Percentiles rank a stretch among this genome's conserved stretches.
phyloP scores from a whole-genome alignment of 1,284 basidiomycete species.

The Apiotrichum brassicae region DNA sequence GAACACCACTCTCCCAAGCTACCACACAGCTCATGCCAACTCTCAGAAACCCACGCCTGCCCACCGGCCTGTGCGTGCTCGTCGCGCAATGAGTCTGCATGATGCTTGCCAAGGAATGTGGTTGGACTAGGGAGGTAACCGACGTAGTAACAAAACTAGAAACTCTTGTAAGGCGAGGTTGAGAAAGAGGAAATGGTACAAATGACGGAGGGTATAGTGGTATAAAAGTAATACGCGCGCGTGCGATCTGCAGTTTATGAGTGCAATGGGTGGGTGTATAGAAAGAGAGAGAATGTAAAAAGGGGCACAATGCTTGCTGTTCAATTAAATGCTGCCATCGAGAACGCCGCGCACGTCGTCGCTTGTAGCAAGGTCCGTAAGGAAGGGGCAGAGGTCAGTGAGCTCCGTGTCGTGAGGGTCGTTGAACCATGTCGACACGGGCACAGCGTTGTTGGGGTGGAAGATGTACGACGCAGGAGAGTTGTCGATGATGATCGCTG shows the following conservation, averaged over 20 bases:
- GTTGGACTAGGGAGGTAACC: slow-evolving; percentile 3
- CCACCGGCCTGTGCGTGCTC: slow-evolving; percentile 68
- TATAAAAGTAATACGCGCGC: slow-evolving; percentile 1
- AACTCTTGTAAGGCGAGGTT: background rate
- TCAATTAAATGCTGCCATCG: slow-evolving; percentile 49
- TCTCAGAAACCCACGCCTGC: too few species aligned
- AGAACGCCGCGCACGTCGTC: slow-evolving; percentile 90
- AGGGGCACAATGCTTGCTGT: background rate
- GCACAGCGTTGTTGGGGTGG: slow-evolving; percentile 95
- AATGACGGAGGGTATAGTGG: slow-evolving; percentile 1
- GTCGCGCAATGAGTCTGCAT: background rate
- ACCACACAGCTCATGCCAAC: too few species aligned
- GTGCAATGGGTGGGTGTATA: background rate
- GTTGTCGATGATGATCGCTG: slow-evolving; percentile 97
- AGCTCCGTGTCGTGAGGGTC: slow-evolving; percentile 95
- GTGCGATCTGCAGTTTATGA: background rate
- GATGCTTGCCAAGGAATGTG: slow-evolving; percentile 6
- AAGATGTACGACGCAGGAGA: slow-evolving; percentile 99
- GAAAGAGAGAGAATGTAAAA: background rate
- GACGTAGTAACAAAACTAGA: slow-evolving; percentile 2
- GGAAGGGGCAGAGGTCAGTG: slow-evolving; percentile 88
- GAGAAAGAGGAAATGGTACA: background rate
- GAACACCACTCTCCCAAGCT: too few species aligned
- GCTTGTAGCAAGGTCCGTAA: slow-evolving; percentile 75
- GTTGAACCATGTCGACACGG: slow-evolving; percentile 99